Percentiles rank a stretch among this genome's conserved stretches.
phyloP scores from a whole-genome alignment of 2,329 filamentous ascomycete genomes.

The Verticillium klebahnii region DNA sequence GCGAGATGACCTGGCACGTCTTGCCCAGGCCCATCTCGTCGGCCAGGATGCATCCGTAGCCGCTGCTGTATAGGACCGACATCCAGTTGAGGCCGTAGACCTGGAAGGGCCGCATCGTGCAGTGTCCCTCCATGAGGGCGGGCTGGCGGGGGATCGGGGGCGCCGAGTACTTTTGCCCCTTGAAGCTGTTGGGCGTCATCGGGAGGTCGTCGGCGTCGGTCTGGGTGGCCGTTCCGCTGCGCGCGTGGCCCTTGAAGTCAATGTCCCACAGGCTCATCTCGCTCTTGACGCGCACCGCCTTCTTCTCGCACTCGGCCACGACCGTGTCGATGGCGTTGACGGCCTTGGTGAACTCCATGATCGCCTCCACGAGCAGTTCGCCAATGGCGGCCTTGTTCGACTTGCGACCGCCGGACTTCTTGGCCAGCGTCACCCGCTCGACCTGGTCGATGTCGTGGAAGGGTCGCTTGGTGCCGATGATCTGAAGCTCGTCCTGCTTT shows the following conservation, averaged over 20 bases:
- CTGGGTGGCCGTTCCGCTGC: slow-evolving; percentile 18
- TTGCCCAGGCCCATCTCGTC: slow-evolving; percentile 98
- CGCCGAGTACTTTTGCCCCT: slow-evolving; percentile 25
- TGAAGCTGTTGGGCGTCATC: slow-evolving; percentile 36
- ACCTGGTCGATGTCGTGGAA: slow-evolving; percentile 65
- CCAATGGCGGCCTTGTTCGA: slow-evolving; percentile 44
- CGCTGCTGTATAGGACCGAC: slow-evolving; percentile 71
- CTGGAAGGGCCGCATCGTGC: slow-evolving; percentile 88
- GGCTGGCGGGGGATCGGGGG: slow-evolving; percentile 61
- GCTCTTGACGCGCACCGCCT: slow-evolving; percentile 54
- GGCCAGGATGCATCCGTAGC: slow-evolving; percentile 84
- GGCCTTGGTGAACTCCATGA: slow-evolving; percentile 70
- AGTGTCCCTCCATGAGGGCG: slow-evolving; percentile 67
- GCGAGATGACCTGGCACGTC: slow-evolving; percentile 92
- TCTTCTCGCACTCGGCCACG: slow-evolving; percentile 67
- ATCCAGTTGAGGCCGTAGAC: slow-evolving; percentile 95
- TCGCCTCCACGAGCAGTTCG: slow-evolving; percentile 44
- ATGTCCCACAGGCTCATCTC: slow-evolving; percentile 45
- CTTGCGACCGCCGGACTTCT: slow-evolving; percentile 41
- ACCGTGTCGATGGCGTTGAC: slow-evolving; percentile 81
- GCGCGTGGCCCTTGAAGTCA: slow-evolving; percentile 39
- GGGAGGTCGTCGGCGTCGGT: slow-evolving; percentile 30
- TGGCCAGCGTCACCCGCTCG: slow-evolving; percentile 54
- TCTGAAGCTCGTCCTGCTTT: slow-evolving; percentile 62
- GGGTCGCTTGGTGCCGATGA: slow-evolving; percentile 69